A percentile compares a stretch with the other conserved stretches of the same genome.
phyloP scores from a whole-genome alignment of 106 monocot species.

The Apostasia shenzhenica region DNA sequence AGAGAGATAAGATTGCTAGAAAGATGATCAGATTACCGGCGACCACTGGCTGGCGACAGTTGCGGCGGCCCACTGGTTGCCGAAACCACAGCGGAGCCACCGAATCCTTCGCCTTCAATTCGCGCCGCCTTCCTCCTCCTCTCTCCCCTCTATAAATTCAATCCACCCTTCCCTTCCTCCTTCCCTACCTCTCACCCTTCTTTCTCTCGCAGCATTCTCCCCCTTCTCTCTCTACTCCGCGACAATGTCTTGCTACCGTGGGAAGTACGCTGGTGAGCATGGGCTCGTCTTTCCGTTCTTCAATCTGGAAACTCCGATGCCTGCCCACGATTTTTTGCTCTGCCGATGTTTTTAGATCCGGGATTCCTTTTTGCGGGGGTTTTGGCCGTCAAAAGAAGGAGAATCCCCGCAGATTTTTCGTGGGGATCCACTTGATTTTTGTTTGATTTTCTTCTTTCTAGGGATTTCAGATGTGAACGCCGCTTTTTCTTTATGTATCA shows the following conservation, averaged over 20 bases:
- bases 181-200: background rate
- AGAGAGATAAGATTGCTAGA: no score
- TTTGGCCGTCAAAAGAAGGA: no score
- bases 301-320: background rate
- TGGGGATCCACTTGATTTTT: no score
- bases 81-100: background rate
- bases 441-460: no score
- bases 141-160: background rate
- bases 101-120: background rate
- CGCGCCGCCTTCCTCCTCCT: background rate
- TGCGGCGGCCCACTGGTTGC: background rate
- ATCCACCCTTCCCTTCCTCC: background rate
- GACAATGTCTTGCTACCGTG: slow-evolving; percentile 1
- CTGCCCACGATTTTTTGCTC: no score
- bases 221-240: background rate
- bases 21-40: no score
- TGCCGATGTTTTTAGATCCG: no score
- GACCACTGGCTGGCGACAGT: background rate
- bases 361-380: no score
- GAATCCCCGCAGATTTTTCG: no score
- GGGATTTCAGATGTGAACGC: no score
- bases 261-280: background rate
- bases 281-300: background rate
- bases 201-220: background rate
- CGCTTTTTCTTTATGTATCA: no score